Conservation (phyloP, 2,329 filamentous ascomycete genomes). For the Cryphonectria parasitica region DNA sequence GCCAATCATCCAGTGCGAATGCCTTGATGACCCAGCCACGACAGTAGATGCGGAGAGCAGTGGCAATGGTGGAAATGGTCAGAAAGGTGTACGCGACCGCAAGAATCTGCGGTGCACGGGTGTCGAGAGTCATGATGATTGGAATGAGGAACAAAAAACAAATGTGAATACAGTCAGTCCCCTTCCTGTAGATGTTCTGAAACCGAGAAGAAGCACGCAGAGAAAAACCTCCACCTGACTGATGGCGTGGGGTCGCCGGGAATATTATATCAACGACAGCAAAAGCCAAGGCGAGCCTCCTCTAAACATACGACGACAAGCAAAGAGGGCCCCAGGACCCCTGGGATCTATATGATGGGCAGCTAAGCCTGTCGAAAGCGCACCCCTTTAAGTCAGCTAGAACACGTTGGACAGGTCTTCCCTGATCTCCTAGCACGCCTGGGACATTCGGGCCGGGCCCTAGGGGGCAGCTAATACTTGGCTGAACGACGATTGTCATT, state of each 20-base stretch:
- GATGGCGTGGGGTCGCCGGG: not conserved
- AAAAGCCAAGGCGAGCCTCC: too few species aligned
- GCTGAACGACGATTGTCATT: not conserved
- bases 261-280: not conserved
- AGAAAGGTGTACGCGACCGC: slow-evolving; percentile 4
- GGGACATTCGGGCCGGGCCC: not conserved
- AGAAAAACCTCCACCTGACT: not conserved
- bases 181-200: not conserved
- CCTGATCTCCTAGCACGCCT: not conserved
- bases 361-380: too few species aligned
- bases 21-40: slow-evolving; percentile 9
- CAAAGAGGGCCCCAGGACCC: not conserved
- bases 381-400: not conserved
- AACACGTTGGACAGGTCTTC: not conserved
- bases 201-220: not conserved
- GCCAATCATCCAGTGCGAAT: not conserved
- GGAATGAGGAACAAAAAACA: not conserved
- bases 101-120: not conserved
- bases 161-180: not conserved
- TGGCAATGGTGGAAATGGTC: not conserved
- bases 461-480: not conserved
- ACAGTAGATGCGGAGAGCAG: slow-evolving; percentile 1
- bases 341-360: not conserved
- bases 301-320: not conserved
- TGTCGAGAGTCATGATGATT: not conserved